Evolutionary conservation across 306 rosid genomes (phyloP).

Genomic region (Fragaria nilgerrensis): DNA sequence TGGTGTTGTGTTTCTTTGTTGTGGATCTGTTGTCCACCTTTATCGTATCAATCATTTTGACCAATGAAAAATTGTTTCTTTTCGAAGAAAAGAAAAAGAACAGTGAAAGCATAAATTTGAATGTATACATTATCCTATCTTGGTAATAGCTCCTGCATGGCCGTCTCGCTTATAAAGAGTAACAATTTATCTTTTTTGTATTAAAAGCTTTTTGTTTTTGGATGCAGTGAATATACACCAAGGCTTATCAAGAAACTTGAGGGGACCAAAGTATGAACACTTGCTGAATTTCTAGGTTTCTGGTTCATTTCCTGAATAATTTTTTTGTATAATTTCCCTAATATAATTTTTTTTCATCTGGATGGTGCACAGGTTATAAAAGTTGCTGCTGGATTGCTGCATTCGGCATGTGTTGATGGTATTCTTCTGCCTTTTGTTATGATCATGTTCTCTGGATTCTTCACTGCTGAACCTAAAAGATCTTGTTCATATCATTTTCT

Average conservation of each 20-base stretch:
- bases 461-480: slow-evolving; percentile 2
- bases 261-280: slow-evolving; percentile 66
- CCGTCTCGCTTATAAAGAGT: not conserved
- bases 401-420: slow-evolving; percentile 88
- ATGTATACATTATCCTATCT: not conserved
- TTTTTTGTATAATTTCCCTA: too few species aligned
- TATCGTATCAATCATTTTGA: not conserved
- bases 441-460: slow-evolving; percentile 4
- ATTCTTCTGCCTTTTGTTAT: slow-evolving; percentile 20
- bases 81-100: not conserved
- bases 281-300: slow-evolving; percentile 23
- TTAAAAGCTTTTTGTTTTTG: not conserved
- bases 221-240: slow-evolving; percentile 80
- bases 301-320: slow-evolving; percentile 16
- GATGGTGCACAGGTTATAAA: slow-evolving; percentile 50
- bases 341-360: not conserved
- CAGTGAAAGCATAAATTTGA: not conserved
- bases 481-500: slow-evolving; percentile 13
- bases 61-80: not conserved
- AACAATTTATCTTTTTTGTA: not conserved
- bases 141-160: not conserved
- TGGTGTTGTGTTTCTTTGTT: not conserved
- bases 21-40: not conserved
- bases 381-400: slow-evolving; percentile 85
- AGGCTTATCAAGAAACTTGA: slow-evolving; percentile 92